phyloP scores from a whole-genome alignment of 441 rosid genomes.

The Populus trichocarpa region DNA sequence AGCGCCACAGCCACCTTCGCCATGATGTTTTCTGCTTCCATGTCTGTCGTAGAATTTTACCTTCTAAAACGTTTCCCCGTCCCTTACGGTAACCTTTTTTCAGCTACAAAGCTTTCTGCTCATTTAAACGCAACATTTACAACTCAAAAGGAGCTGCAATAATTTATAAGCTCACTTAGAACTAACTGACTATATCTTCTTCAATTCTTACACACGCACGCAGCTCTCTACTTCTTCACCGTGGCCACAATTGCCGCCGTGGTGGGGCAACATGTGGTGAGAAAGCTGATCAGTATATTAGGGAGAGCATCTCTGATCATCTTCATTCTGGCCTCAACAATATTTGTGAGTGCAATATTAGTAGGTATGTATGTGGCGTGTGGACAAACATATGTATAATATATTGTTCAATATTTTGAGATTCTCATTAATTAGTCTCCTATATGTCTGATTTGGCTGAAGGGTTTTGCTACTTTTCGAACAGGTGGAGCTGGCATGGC shows the following conservation, averaged over 20 bases:
- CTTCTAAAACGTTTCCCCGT: conserved; percentile 59
- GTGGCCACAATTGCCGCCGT: conserved; percentile 53
- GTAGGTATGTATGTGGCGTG: conserved; percentile 32
- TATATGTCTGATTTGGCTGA: too few relatives aligned
- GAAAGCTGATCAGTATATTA: conserved; percentile 38
- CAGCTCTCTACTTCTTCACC: conserved; percentile 47
- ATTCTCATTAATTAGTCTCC: too few relatives aligned
- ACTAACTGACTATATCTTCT: not conserved
- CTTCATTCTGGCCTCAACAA: conserved; percentile 55
- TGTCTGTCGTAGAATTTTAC: conserved; percentile 54
- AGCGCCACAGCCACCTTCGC: conserved; percentile 65
- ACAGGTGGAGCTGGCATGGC: conserved; percentile 55
- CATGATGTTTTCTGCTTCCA: conserved; percentile 61
- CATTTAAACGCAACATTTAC: not conserved
- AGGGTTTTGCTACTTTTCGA: not conserved
- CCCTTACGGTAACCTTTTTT: conserved; percentile 33
- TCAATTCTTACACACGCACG: not conserved
- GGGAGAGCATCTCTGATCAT: conserved; percentile 66
- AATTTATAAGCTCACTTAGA: not conserved
- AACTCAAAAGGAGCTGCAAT: not conserved
- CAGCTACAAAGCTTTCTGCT: not conserved
- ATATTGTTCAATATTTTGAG: too few relatives aligned
- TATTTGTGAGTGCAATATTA: conserved; percentile 48
- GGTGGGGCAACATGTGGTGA: conserved; percentile 48
- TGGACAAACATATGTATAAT: not conserved